Evolutionary conservation across 1,284 basidiomycete species (phyloP), one percentile per base, ranked within the genome.

Genomic region (Ceratobasidium sp.): DNA sequence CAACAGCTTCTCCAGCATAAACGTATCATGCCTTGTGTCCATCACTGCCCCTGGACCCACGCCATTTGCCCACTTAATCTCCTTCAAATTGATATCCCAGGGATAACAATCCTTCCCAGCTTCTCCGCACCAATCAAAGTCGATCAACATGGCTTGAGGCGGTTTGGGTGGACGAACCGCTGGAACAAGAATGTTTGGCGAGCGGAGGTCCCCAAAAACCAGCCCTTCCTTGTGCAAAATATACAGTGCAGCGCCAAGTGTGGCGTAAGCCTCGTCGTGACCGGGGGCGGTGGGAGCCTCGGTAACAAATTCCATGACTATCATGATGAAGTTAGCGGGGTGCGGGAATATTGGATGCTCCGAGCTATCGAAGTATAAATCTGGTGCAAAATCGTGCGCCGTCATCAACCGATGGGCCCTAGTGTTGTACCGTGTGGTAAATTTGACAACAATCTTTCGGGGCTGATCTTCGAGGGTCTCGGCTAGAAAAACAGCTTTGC

Each of bases 361-460:
- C n/a, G n/a, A n/a, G n/a, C n/a, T n/a, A n/a, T n/a, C n/a, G n/a
- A n/a, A n/a, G n/a, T n/a, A n/a, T n/a, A n/a, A n/a, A n/a, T 65
- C 7, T 2, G 75, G 75, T 8, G 75, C 75, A 3, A 68, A 55
- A n/a, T 53, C 54, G 0, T 25, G 13, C 22, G 49, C 22, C 8
- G 74, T 74, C 22, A 76, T 70, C 5, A 71, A 31, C 7, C 34
- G 25, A 60, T 76, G 75, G 29, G 69, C 74, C 17, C 54, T 68
- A 17, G 13, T 42, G 54, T 73, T 49, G 54, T 76, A 76, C 12
- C 45, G 49, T 31, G 69, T 40, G 40, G 72, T 71, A 52, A 74
- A 75, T 55, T 73, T 73, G 62, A 75, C 75, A n/a, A 75, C 72
- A 27, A 74, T 55, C 34, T 49, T 20, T 49, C n/a, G n/a, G 32